These are phyloP conservation scores for Athelia psychrophila DNA, from an alignment of 1,284 basidiomycete genomes.

Conservation along the genomic window DNA sequence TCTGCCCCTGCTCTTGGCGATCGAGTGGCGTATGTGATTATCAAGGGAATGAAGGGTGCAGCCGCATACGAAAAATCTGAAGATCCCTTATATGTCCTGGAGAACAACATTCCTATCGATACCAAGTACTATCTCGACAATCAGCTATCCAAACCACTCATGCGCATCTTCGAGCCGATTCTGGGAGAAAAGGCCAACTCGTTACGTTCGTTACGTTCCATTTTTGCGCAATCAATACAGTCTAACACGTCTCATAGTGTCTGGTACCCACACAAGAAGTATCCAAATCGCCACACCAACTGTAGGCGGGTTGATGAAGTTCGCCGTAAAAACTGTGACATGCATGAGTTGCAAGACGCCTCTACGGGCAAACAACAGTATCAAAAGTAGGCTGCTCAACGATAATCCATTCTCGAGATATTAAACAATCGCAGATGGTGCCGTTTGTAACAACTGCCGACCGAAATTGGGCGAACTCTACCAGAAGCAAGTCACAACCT, in stretches of 20 bases:
- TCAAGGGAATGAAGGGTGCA: constrained; percentile 95
- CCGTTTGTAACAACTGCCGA: constrained; percentile 91
- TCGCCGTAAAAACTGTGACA: constrained; percentile 90
- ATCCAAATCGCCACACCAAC: constrained; percentile 95
- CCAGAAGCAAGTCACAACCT: constrained; percentile 78
- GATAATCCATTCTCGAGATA: constrained; percentile 2
- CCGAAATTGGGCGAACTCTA: constrained; percentile 85
- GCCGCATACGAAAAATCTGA: constrained; percentile 99
- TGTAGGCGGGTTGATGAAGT: constrained; percentile 95
- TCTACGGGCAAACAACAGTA: constrained; percentile 66
- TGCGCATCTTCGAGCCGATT: constrained; percentile 98
- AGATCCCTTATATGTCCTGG: constrained; percentile 92
- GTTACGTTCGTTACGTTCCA: constrained; percentile 54
- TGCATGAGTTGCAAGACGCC: constrained; percentile 94
- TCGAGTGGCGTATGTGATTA: constrained; percentile 95
- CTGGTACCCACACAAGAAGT: constrained; percentile 90
- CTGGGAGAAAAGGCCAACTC: constrained; percentile 86
- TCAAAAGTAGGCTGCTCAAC: constrained; percentile 48
- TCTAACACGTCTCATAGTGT: constrained; percentile 50
- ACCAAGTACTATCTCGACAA: constrained; percentile 97
- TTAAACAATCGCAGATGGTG: constrained; percentile 66
- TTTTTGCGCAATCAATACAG: not conserved
- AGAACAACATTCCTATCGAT: constrained; percentile 96
- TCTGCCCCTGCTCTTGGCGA: constrained; percentile 93
- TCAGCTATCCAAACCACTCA: constrained; percentile 90